Evolutionary conservation across 331 rosid genomes (phyloP), one percentile per base, ranked within the genome.

Genomic region (Acacia pycnantha): DNA sequence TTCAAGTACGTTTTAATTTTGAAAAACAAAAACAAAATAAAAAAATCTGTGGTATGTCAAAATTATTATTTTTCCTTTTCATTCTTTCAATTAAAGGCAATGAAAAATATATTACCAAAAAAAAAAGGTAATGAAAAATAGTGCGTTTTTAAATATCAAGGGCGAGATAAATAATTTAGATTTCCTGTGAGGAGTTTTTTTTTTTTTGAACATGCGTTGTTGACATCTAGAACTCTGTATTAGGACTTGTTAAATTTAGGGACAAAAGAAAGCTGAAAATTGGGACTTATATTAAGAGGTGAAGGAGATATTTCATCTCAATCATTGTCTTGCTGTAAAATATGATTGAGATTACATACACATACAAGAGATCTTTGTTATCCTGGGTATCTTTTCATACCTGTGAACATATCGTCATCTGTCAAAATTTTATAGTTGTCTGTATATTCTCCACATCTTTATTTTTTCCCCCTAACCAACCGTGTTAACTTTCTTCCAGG

Each of bases 1-100:
- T 90, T 86, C 82, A 81, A 80, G 98, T 95, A 89, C 86, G 22
- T 51, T n/a, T 51, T 51, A 18, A 18, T 51, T 51, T 51, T 16
- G 21, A 51, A 51, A 50, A 18, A 51, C 44, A 51, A 11, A 53
- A 53, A 53, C 6, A n/a, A 19, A 18, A 21, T 0, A 19, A 54
- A 54, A 54, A 54, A 54, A 54, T 41, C 4, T 54, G 27, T 54
- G 13, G n/a, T 54, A 54, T 19, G 12, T 21, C 21, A 54, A 54
- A 54, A 4, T 2, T 4, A 6, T 6, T 7, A 0, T 8, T 19
- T 53, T 53, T 4, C 24, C 21, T 18, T 18, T 22, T 53, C 11
- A 2, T 2, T 2, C 10, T 54, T 41, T 41, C 44, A 41, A 41
- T 41, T 54, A n/a, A 21, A 54, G n/a, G 24, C 13, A 8, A 54